phyloP scores from a whole-genome alignment of 1,284 basidiomycete species.

The Trichosporon sp. region DNA sequence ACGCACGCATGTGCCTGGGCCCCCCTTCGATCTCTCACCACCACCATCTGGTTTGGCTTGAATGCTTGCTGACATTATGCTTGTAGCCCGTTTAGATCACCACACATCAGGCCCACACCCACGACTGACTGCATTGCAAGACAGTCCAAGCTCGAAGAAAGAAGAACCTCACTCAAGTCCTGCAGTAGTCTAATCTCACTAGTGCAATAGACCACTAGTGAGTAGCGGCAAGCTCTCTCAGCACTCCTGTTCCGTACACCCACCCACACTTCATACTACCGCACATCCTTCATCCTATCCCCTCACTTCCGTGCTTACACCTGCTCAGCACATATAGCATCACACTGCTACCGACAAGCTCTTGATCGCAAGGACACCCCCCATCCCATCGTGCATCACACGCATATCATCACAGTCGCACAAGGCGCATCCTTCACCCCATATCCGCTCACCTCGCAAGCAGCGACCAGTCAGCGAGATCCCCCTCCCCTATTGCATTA shows the following conservation, averaged over 20 bases:
- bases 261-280: too few relatives aligned
- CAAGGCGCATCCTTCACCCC: not conserved
- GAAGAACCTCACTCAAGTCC: too few relatives aligned
- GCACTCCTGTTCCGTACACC: too few relatives aligned
- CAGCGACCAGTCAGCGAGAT: not conserved
- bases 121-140: not conserved
- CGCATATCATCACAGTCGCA: not conserved
- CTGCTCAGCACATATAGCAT: too few relatives aligned
- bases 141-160: too few relatives aligned
- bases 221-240: too few relatives aligned
- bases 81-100: not conserved
- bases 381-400: not conserved
- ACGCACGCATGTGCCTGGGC: not conserved
- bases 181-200: too few relatives aligned
- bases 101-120: not conserved
- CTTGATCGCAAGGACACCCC: too few relatives aligned
- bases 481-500: not conserved
- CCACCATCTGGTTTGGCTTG: not conserved
- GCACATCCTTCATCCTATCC: too few relatives aligned
- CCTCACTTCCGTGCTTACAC: too few relatives aligned
- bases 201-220: too few relatives aligned
- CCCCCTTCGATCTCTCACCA: not conserved
- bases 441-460: not conserved
- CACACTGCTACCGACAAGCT: too few relatives aligned
- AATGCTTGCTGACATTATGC: not conserved